These are phyloP conservation scores for Galerina marginata DNA, from an alignment of 768 basidiomycete genomes.

Conservation along the genomic window DNA sequence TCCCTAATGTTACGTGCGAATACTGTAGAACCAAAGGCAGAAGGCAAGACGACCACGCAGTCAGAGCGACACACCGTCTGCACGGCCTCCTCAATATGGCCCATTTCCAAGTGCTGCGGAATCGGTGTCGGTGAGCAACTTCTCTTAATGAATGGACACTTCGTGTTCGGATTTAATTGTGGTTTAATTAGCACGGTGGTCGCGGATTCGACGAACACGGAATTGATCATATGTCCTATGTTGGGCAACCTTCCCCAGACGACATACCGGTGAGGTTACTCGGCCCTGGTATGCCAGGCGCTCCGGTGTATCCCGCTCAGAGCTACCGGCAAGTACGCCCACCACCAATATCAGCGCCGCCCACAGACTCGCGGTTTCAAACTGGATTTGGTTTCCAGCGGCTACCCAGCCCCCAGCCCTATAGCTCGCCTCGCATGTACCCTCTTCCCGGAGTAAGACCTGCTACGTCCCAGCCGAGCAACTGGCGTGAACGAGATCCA, in stretches of 20 bases:
- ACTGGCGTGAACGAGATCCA: slow-evolving; percentile 31
- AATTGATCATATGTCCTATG: slow-evolving; percentile 16
- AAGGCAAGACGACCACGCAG: slow-evolving; percentile 80
- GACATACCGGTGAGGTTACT: slow-evolving; percentile 48
- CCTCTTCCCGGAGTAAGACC: slow-evolving; percentile 26
- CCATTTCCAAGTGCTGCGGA: slow-evolving; percentile 57
- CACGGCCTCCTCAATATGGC: slow-evolving; percentile 65
- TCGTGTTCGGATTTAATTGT: slow-evolving; percentile 16
- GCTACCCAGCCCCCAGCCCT: slow-evolving; percentile 22
- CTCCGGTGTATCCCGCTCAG: slow-evolving; percentile 25
- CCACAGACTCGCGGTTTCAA: slow-evolving; percentile 27
- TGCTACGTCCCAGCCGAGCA: slow-evolving; percentile 29
- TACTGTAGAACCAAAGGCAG: slow-evolving; percentile 80
- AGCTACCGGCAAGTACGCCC: slow-evolving; percentile 23
- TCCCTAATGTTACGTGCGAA: slow-evolving; percentile 24
- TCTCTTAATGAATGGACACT: slow-evolving; percentile 9
- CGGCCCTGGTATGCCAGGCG: slow-evolving; percentile 61
- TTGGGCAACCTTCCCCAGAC: slow-evolving; percentile 28
- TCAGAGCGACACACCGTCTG: slow-evolving; percentile 57
- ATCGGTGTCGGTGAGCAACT: slow-evolving; percentile 26
- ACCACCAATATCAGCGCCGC: slow-evolving; percentile 25
- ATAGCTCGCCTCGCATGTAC: slow-evolving; percentile 30
- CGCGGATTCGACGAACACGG: slow-evolving; percentile 26
- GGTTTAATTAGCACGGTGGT: slow-evolving; percentile 11
- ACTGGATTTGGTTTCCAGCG: slow-evolving; percentile 18